Base-by-base conservation (phyloP, 352 stramenopile species). In the Phytophthora citrophthora region DNA sequence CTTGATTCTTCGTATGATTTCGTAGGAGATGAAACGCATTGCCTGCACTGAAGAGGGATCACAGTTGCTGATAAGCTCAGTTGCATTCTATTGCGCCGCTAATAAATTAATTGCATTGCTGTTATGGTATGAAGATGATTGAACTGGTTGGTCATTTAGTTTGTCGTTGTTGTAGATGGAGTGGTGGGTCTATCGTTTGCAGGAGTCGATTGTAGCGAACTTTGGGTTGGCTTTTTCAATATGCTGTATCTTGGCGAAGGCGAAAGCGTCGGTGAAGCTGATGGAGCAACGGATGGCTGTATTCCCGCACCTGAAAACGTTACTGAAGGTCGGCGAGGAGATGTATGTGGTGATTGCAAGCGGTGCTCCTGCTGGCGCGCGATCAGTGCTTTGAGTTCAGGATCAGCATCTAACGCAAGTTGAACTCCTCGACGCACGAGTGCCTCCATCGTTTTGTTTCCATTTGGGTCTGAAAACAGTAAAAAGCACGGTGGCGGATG, bases 351-450 rank as follows among this genome's bases (percentile, higher is more conserved):
- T 4, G 63, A 67, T 16, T 64, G 54, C 13, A 61, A 43, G 32
- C 66, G 66, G 20, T 67, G 68, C 8, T 76, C 63, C 58, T 73
- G 57, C 27, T 94, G 86, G 0, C 74, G 76, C 31, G 81, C 65
- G 10, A 89, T 66, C 31, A 91, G 53, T 0, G 61, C 61, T 1
- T 69, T 68, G 26, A 91, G 79, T 45, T 90, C 83, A 9, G 70
- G 64, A 47, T 94, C 83, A 24, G 71, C 75, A 45, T 91, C 86
- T 12, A 93, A 75, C 23, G 86, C 90, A 57, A 91, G 79, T 39
- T 87, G 71, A 13, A 94, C 72, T 29, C 83, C 83, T 15, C 65
- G 67, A 10, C 75, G 70, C 4, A 94, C 70, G 38, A 94, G 72
- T 53, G 77, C 64, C 24, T 89, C 75, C 70, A 94, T 93, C 15